Evolutionary conservation across 2,329 filamentous ascomycete genomes (phyloP).

Genomic region (Hymenoscyphus repandus): DNA sequence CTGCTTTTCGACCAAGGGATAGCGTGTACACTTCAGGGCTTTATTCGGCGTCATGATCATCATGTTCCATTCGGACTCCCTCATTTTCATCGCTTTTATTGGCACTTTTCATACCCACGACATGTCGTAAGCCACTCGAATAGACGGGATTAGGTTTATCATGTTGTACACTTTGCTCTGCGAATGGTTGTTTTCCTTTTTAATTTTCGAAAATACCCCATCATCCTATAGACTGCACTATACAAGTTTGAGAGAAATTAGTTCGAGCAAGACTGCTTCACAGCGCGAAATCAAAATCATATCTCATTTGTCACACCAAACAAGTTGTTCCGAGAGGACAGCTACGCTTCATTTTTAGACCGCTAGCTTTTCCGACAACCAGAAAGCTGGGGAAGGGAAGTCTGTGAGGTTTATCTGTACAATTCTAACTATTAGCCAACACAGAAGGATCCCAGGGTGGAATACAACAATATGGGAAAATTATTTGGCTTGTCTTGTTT

Average conservation of each 20-base stretch:
- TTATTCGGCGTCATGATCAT: background rate
- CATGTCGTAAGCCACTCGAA: background rate
- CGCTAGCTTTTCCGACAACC: too few species aligned
- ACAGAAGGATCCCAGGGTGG: too few species aligned
- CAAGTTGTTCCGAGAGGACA: too few species aligned
- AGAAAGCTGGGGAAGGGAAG: too few species aligned
- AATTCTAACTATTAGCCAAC: too few species aligned
- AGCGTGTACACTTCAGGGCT: background rate
- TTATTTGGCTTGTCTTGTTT: too few species aligned
- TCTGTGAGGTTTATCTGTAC: too few species aligned
- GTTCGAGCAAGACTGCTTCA: conserved; percentile 17
- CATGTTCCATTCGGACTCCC: background rate
- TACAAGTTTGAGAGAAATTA: conserved; percentile 5
- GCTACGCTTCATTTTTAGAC: too few species aligned
- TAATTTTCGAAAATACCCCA: background rate
- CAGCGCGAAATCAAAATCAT: conserved; percentile 10
- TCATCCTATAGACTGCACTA: conserved; percentile 1
- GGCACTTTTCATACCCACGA: background rate
- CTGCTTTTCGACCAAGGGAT: background rate
- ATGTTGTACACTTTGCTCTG: background rate
- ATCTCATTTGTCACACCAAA: background rate
- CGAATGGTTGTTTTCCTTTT: background rate
- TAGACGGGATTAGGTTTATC: background rate
- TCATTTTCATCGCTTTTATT: background rate
- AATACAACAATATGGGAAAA: too few species aligned